A percentile compares a stretch with the other conserved stretches of the same genome.
Evolutionary conservation across 164 flowering plant species (phyloP).

Genomic region (Stephania cephalantha): DNA sequence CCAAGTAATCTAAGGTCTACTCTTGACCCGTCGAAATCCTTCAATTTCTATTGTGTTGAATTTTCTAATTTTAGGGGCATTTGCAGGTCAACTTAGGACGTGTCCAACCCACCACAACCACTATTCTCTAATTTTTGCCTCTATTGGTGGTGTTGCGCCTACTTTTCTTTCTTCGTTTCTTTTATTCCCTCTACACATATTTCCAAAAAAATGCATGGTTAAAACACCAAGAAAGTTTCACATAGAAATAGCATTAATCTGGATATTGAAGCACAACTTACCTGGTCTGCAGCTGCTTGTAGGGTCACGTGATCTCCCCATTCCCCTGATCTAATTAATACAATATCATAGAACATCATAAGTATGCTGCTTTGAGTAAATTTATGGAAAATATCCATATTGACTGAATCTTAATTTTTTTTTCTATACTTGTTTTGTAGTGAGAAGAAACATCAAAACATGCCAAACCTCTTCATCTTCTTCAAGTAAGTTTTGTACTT

Average conservation of each 20-base stretch:
- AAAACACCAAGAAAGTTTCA: no score
- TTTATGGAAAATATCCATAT: neutral
- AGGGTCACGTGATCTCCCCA: constrained; percentile 98
- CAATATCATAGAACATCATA: constrained; percentile 9
- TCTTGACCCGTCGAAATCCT: no score
- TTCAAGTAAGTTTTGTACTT: constrained; percentile 70
- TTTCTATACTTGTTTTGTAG: neutral
- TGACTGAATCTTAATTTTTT: neutral
- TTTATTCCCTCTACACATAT: no score
- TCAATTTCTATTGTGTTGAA: no score
- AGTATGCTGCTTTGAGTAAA: constrained; percentile 4
- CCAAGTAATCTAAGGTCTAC: neutral
- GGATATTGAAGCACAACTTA: constrained; percentile 24
- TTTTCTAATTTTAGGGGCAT: no score
- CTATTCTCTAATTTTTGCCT: no score
- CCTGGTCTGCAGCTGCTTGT: constrained; percentile 95
- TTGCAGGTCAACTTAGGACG: no score
- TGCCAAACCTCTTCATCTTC: constrained; percentile 78
- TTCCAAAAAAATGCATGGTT: no score
- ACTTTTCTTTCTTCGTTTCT: no score
- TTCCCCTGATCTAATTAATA: constrained; percentile 62
- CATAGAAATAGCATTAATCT: neutral
- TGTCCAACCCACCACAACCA: no score
- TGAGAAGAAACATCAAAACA: constrained; percentile 5
- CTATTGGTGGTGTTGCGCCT: no score